Evolutionary conservation across 495 filamentous ascomycete genomes (phyloP), one percentile per base, ranked within the genome.

Genomic region (Talaromyces trachyspermus): DNA sequence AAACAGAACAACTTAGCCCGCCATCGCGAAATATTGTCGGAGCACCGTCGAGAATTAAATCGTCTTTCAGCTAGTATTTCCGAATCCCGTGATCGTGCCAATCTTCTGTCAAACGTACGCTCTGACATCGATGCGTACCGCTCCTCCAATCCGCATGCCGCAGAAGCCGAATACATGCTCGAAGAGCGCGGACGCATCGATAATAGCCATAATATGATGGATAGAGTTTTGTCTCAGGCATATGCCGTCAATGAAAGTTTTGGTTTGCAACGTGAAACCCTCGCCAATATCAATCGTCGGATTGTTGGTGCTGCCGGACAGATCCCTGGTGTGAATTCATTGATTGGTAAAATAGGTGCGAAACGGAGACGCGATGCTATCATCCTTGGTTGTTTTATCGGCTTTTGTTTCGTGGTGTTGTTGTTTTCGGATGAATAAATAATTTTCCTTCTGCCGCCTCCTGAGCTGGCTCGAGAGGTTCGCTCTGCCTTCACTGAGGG

Each of bases 241-340:
- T 97, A 99, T 70, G 89, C 91, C 17, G 89, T 96, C 46, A 92
- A 95, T 62, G 88, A 96, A 71, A 85, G 75, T 55, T 97, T 99
- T 61, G 78, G 78, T 11, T 50, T 86, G 39, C 94, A 99, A 74
- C 71, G 89, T 20, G 89, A 95, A 72, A 86, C 80, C 33, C 68
- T 99, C 23, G 76, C 79, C 42, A 90, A 76, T 62, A 88, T 99
- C 46, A 91, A 95, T 60, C 68, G 91, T 48, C 74, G 91, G 51
- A 95, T 97, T 60, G 86, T 88, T 9, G 77, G 81, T 4, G 91
- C 88, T 24, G 92, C 90, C 37, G 85, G 86, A 57, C 83, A 91
- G 59, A 83, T 99, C 4, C 92, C 92, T 0, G 92, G 92, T 20
- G 82, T 99, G 57, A 97, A 97, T 65, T 80, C 82, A 46, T 72